These are phyloP conservation scores for Volvariella volvacea DNA, from an alignment of 1,284 basidiomycete genomes.

Conservation along the genomic window DNA sequence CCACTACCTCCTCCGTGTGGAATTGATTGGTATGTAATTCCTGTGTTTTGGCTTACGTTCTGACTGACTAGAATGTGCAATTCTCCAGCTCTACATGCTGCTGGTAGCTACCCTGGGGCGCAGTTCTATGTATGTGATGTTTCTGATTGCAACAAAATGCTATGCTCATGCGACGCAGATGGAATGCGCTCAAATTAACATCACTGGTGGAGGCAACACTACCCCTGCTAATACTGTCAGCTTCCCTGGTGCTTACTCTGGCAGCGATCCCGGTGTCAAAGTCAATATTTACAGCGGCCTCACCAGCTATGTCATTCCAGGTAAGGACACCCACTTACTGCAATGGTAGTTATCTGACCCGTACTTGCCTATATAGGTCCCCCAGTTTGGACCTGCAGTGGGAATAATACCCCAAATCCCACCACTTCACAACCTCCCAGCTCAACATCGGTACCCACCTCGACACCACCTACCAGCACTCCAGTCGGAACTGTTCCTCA, in stretches of 20 bases:
- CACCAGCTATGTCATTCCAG: slow-evolving; percentile 35
- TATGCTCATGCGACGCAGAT: slow-evolving; percentile 23
- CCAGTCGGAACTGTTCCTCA: slow-evolving; percentile 23
- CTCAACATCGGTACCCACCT: slow-evolving; percentile 13
- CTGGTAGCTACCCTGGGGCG: slow-evolving; percentile 40
- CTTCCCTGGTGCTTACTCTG: slow-evolving; percentile 40
- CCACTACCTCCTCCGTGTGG: slow-evolving; percentile 13
- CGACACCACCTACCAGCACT: slow-evolving; percentile 9
- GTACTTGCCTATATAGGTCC: slow-evolving; percentile 16
- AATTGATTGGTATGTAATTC: slow-evolving; percentile 8
- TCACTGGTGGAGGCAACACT: slow-evolving; percentile 43
- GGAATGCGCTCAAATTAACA: slow-evolving; percentile 45
- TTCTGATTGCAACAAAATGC: too few species aligned
- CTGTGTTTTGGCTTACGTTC: too few species aligned
- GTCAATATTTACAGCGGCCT: slow-evolving; percentile 38
- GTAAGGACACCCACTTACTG: slow-evolving; percentile 12
- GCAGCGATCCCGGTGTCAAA: slow-evolving; percentile 37
- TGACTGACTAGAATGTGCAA: too few species aligned
- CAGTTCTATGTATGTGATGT: slow-evolving; percentile 37
- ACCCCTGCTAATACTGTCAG: slow-evolving; percentile 35
- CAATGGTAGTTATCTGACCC: background rate
- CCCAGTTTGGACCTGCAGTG: slow-evolving; percentile 24
- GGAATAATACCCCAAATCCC: slow-evolving; percentile 12
- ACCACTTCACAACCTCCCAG: slow-evolving; percentile 11
- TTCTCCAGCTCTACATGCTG: slow-evolving; percentile 23